These are phyloP conservation scores for Exophiala lecanii-corni DNA, from an alignment of 2,329 filamentous ascomycete species.

Conservation along the genomic window DNA sequence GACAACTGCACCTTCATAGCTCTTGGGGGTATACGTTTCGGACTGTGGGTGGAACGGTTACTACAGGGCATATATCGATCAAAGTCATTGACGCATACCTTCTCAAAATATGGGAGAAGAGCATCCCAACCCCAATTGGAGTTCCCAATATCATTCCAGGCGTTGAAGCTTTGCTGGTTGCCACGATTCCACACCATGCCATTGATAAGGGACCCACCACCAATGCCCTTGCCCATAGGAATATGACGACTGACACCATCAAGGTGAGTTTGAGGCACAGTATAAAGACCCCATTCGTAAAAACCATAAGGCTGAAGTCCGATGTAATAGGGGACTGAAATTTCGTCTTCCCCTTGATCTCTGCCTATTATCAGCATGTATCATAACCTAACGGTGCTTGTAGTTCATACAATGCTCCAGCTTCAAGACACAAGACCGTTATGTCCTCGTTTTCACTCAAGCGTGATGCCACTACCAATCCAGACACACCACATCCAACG, in stretches of 20 bases:
- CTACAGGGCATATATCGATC: too few species aligned
- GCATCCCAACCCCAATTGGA: constrained; percentile 42
- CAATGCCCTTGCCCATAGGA: constrained; percentile 32
- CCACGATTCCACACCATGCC: constrained; percentile 38
- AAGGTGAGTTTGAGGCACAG: constrained; percentile 27
- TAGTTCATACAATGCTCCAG: constrained; percentile 14
- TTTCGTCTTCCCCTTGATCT: constrained; percentile 29
- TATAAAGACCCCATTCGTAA: constrained; percentile 29
- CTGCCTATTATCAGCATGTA: constrained; percentile 14
- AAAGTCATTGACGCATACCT: constrained; percentile 32
- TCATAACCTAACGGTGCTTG: not conserved
- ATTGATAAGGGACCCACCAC: constrained; percentile 39
- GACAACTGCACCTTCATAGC: constrained; percentile 31
- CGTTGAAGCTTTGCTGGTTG: constrained; percentile 38
- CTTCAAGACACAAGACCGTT: constrained; percentile 30
- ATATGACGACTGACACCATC: constrained; percentile 23
- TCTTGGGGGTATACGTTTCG: constrained; percentile 38
- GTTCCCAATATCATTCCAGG: constrained; percentile 45
- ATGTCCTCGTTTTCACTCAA: constrained; percentile 28
- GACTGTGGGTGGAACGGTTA: too few species aligned
- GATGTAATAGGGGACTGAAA: constrained; percentile 29
- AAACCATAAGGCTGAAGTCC: constrained; percentile 25
- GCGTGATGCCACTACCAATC: constrained; percentile 29
- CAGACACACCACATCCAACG: constrained; percentile 31
- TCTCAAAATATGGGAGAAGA: constrained; percentile 48